A percentile compares a stretch with the other conserved stretches of the same genome.
Evolutionary conservation across 352 stramenopile genomes (phyloP).

Genomic region (Vaucheria bursata): DNA sequence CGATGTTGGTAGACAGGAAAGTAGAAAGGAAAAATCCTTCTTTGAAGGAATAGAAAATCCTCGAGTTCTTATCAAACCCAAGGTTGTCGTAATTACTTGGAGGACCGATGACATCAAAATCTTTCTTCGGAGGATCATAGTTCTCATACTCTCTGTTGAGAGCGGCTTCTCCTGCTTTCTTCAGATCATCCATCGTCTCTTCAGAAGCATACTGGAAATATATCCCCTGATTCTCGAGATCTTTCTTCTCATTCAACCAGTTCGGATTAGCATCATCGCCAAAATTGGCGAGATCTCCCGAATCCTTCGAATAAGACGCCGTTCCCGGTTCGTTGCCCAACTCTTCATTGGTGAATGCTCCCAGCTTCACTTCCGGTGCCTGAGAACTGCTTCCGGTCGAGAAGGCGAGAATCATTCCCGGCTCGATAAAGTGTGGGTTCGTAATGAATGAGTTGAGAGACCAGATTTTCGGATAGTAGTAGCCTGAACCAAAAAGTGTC

Average conservation of each 20-base stretch:
- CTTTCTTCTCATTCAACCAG: background rate
- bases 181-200: background rate
- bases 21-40: background rate
- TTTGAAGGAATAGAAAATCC: background rate
- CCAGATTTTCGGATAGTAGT: conserved; percentile 1
- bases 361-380: background rate
- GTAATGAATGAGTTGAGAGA: background rate
- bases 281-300: background rate
- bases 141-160: background rate
- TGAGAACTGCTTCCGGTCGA: background rate
- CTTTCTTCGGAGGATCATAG: background rate
- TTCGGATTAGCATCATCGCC: background rate
- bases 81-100: background rate
- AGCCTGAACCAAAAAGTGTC: background rate
- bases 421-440: background rate
- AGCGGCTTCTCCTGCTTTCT: background rate
- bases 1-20: background rate
- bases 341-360: background rate
- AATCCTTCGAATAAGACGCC: background rate
- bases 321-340: background rate
- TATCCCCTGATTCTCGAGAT: background rate
- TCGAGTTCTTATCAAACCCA: background rate
- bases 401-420: background rate
- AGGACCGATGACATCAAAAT: background rate
- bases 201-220: background rate